Evolutionary conservation across 345 rosid species (phyloP).

Genomic region (Aethionema arabicum): DNA sequence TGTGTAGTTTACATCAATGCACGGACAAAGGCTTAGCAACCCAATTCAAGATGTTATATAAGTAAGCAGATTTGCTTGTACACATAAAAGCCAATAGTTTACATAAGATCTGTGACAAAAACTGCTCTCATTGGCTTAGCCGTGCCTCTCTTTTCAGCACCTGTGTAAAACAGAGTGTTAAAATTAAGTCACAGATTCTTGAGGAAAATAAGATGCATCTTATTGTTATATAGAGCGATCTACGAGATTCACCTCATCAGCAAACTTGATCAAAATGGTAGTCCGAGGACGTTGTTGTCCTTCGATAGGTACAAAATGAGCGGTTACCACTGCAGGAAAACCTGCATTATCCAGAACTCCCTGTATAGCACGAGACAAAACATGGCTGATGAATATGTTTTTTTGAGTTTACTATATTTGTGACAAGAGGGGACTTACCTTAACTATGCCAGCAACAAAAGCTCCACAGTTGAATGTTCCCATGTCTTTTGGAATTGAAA

Average conservation of each 20-base stretch:
- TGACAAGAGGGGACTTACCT: conserved; percentile 46
- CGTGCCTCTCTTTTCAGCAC: conserved; percentile 81
- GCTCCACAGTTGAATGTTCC: conserved; percentile 99
- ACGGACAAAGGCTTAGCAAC: conserved; percentile 17
- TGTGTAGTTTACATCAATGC: conserved; percentile 29
- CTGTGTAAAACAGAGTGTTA: conserved; percentile 36
- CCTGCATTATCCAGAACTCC: conserved; percentile 94
- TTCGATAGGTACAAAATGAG: conserved; percentile 98
- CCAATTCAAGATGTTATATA: conserved; percentile 5
- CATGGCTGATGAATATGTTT: not conserved
- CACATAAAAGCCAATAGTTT: conserved; percentile 19
- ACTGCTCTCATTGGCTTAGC: conserved; percentile 42
- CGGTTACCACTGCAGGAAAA: conserved; percentile 94
- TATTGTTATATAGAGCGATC: not conserved
- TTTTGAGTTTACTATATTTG: not conserved
- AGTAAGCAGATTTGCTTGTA: conserved; percentile 22
- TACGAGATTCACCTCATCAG: conserved; percentile 69
- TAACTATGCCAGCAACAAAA: conserved; percentile 96
- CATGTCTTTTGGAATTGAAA: conserved; percentile 97
- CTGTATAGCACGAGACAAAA: conserved; percentile 38
- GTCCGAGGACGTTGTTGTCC: conserved; percentile 97
- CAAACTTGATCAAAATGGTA: conserved; percentile 94
- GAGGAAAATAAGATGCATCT: not conserved
- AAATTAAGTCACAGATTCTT: not conserved
- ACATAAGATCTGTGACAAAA: not conserved